Percentiles rank a stretch among this genome's conserved stretches.
Conservation (phyloP, 2,329 filamentous ascomycete genomes). For the Penicillium sclerotigenum region DNA sequence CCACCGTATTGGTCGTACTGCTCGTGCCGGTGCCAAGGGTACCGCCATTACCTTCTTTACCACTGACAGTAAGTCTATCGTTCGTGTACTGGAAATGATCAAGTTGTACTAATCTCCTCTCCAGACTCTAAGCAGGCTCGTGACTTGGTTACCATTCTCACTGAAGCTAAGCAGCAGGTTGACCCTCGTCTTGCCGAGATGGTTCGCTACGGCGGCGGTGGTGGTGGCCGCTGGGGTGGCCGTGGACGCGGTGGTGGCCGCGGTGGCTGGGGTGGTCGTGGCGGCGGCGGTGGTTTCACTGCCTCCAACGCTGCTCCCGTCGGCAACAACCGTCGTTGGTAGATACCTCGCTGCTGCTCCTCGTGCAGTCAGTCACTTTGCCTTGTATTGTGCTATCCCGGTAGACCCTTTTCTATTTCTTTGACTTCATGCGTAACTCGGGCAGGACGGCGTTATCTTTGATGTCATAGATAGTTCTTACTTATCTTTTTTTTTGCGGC, state of each 20-base stretch:
- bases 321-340: conserved; percentile 58
- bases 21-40: conserved; percentile 77
- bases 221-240: conserved; percentile 62
- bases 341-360: conserved; percentile 28
- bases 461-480: conserved; percentile 38
- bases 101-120: conserved; percentile 16
- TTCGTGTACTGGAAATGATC: background rate
- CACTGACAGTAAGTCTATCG: conserved; percentile 83
- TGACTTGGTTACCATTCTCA: conserved; percentile 88
- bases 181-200: conserved; percentile 95
- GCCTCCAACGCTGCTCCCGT: conserved; percentile 58
- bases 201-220: conserved; percentile 84
- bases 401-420: conserved; percentile 29
- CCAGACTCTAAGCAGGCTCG: conserved; percentile 89
- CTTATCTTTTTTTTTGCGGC: conserved; percentile 17
- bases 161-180: conserved; percentile 96
- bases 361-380: conserved; percentile 21
- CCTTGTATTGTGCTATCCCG: conserved; percentile 28
- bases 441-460: conserved; percentile 38
- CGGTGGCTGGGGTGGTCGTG: conserved; percentile 53
- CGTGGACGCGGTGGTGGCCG: conserved; percentile 65
- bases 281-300: conserved; percentile 51
- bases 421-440: conserved; percentile 34
- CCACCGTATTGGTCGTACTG: conserved; percentile 67
- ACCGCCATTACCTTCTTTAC: conserved; percentile 99